Evolutionary conservation across 148 eudicot genomes (phyloP), one percentile per base, ranked within the genome.

Genomic region (Fagopyrum homotropicum): DNA sequence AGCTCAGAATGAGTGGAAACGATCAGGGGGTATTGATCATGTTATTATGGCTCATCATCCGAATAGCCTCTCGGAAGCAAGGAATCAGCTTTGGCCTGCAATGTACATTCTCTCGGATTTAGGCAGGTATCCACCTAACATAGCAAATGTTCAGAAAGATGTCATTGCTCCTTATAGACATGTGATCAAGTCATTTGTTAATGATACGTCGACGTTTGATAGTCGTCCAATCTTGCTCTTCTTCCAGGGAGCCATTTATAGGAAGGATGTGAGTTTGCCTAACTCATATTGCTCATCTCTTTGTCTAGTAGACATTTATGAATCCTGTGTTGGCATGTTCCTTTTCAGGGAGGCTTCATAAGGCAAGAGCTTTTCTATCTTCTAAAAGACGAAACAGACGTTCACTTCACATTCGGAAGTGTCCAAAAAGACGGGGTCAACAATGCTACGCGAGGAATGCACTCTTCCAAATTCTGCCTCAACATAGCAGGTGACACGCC

Each of bases 31-130:
- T n/a, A 82, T 79, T 8, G 97, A 95, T 74, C 97, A 95, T 76
- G 79, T 95, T 59, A 85, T 95, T 17, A 6, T 92, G 76, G 99
- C 99, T 48, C 99, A 95, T 51, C 99, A 95, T 82, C 99, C 97
- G 5, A 95, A 95, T 75, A 92, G 97, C 78, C 78, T 95, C 22
- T 78, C 88, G 63, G 89, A 90, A 57, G 96, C 94, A 63, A 85
- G 99, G 77, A 85, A 74, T 80, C 84, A 90, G 78, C 86, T 95
- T 4, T 95, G 93, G 94, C 96, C 94, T 70, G 94, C 94, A 12
- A 86, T 81, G 71, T 95, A 82, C 72, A 89, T 92, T 50, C 90
- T 95, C 35, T 83, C 99, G 1, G 99, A 95, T 88, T 89, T 95
- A 45, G 99, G 99, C 47, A 92, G 99, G 89, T 95, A 95, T 75